Percentiles rank a stretch among this genome's conserved stretches.
These are phyloP conservation scores for Aspergillus sp. DNA, from an alignment of 2,329 filamentous ascomycete species.

Conservation along the genomic window DNA sequence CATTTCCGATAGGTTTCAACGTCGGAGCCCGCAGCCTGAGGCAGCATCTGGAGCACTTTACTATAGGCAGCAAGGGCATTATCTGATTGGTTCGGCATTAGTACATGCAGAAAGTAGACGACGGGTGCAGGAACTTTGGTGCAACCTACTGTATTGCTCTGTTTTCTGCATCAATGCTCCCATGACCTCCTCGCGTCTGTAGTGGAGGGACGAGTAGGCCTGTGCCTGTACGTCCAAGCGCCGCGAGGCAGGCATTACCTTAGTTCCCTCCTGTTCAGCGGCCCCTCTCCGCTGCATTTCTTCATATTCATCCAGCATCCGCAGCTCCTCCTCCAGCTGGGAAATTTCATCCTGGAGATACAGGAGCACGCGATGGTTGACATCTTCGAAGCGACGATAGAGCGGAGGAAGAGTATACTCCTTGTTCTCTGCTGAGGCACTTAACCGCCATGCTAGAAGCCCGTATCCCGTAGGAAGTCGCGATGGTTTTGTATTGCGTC, in stretches of 20 bases:
- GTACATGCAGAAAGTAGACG: neutral
- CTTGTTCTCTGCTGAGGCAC: slow-evolving; percentile 26
- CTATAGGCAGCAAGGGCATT: slow-evolving; percentile 48
- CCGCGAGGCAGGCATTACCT: slow-evolving; percentile 38
- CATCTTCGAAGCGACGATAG: slow-evolving; percentile 77
- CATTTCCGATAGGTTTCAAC: slow-evolving; percentile 54
- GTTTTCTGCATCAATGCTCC: slow-evolving; percentile 58
- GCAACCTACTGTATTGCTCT: slow-evolving; percentile 60
- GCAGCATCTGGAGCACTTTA: slow-evolving; percentile 47
- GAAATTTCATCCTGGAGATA: slow-evolving; percentile 82
- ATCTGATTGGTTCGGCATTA: slow-evolving; percentile 25
- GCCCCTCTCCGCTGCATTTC: slow-evolving; percentile 35
- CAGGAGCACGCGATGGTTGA: slow-evolving; percentile 80
- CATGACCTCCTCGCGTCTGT: slow-evolving; percentile 54
- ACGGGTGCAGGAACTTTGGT: neutral
- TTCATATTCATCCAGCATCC: slow-evolving; percentile 63
- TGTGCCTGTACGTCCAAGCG: slow-evolving; percentile 48
- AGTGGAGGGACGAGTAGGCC: slow-evolving; percentile 53
- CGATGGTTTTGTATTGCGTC: slow-evolving; percentile 24
- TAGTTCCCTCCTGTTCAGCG: slow-evolving; percentile 34
- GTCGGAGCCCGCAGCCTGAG: slow-evolving; percentile 47
- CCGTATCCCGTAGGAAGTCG: slow-evolving; percentile 36
- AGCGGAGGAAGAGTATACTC: slow-evolving; percentile 54
- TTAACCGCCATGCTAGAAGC: slow-evolving; percentile 33
- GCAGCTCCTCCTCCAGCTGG: slow-evolving; percentile 77